Evolutionary conservation across 2,329 filamentous ascomycete genomes (phyloP), one percentile per base, ranked within the genome.

Genomic region (Onygenales sp.): DNA sequence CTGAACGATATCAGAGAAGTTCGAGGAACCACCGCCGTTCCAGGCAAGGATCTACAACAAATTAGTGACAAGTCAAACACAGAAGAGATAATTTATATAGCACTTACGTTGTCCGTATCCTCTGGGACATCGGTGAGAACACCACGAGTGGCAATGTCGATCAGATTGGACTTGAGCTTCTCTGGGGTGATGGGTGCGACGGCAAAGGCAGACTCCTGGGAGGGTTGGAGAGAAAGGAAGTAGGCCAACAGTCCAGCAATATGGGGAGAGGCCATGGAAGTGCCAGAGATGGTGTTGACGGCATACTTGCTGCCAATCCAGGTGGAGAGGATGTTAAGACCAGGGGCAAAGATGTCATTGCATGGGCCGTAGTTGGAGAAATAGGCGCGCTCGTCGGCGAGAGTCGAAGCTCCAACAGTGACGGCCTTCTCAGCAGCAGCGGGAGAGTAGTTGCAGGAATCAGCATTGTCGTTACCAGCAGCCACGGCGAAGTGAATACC

Each of bases 331-430:
- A 98, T 95, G 85, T 90, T 95, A 66, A 96, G 81, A 68, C 93
- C 93, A 57, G 93, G 93, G 59, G 91, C 93, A 67, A 98, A 98
- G 80, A 98, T 95, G 75, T 98, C 93, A 71, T 92, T 95, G 83
- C 93, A 98, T 81, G 92, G 93, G 73, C 93, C 93, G 74, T 85
- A 97, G 87, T 98, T 98, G 83, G 94, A 98, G 85, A 98, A 98
- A 83, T 97, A 98, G 61, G 93, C 93, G 75, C 93, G 92, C 80
- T 89, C 88, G 70, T 98, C 93, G 66, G 86, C 83, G 56, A 98
- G 83, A 63, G 88, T 93, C 45, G 90, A 95, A 62, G 93, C 93
- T 74, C 92, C 94, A 59, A 98, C 93, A 55, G 93, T 98, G 70
- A 98, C 83, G 62, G 93, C 91, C 67, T 94, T 89, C 65, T 83